A percentile compares a stretch with the other conserved stretches of the same genome.
phyloP scores from a whole-genome alignment of 2,329 filamentous ascomycete genomes.

The Xylariaceae sp. region DNA sequence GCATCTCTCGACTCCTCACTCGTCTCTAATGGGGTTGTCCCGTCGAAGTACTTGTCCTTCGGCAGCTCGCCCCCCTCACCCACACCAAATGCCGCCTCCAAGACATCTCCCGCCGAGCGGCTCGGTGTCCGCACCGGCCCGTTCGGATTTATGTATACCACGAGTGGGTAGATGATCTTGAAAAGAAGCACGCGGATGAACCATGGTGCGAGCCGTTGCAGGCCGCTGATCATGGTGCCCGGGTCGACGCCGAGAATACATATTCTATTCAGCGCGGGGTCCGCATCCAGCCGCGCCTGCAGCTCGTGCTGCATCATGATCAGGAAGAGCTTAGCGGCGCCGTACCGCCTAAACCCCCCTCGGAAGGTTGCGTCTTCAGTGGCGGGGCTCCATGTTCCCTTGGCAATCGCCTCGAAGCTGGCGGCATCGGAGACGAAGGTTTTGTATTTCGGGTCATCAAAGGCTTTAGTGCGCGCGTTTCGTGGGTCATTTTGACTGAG shows the following conservation, averaged over 20 bases:
- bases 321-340: constrained; percentile 37
- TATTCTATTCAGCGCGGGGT: constrained; percentile 27
- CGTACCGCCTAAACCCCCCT: constrained; percentile 37
- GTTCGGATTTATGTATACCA: constrained; percentile 5
- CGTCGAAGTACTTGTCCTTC: constrained; percentile 16
- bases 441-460: constrained; percentile 27
- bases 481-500: constrained; percentile 14
- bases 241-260: constrained; percentile 31
- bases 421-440: constrained; percentile 27
- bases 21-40: constrained; percentile 3
- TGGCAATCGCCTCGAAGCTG: constrained; percentile 31
- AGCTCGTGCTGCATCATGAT: constrained; percentile 42
- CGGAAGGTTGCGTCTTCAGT: constrained; percentile 34
- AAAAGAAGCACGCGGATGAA: constrained; percentile 18
- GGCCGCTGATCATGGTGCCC: constrained; percentile 12
- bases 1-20: constrained; percentile 10
- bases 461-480: constrained; percentile 11
- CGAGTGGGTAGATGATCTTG: constrained; percentile 8
- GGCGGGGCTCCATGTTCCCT: constrained; percentile 33
- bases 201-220: constrained; percentile 14
- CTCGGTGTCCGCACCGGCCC: not conserved
- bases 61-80: not conserved
- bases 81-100: not conserved
- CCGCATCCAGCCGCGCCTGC: constrained; percentile 32
- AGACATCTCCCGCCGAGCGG: not conserved